These are phyloP conservation scores for Streptanthus diversifolius DNA, from an alignment of 345 rosid genomes.

Conservation along the genomic window DNA sequence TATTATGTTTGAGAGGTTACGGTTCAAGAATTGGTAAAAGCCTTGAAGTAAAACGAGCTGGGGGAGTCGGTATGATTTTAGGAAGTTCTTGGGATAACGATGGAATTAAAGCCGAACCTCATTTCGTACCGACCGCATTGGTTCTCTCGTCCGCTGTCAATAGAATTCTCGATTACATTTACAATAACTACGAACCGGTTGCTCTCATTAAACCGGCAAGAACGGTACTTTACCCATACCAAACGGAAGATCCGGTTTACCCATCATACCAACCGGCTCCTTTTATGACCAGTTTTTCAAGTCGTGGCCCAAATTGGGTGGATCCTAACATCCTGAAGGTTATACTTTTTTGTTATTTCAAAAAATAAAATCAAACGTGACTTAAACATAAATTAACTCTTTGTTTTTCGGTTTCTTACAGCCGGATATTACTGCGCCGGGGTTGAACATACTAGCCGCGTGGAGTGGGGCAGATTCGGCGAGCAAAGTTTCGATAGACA, in stretches of 20 bases:
- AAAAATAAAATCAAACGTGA: too few species aligned
- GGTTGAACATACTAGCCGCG: constrained; percentile 66
- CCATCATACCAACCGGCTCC: constrained; percentile 49
- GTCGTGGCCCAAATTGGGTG: constrained; percentile 55
- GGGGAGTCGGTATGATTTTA: constrained; percentile 61
- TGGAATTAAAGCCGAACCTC: constrained; percentile 35
- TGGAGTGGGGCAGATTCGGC: constrained; percentile 52
- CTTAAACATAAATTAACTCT: not conserved
- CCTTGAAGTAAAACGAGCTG: constrained; percentile 65
- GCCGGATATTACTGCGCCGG: constrained; percentile 81
- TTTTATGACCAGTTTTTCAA: constrained; percentile 48
- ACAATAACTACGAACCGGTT: constrained; percentile 39
- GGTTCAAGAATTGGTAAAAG: constrained; percentile 48
- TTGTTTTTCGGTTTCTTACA: not conserved
- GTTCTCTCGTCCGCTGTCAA: constrained; percentile 29
- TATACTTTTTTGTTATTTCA: too few species aligned
- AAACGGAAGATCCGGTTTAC: constrained; percentile 6
- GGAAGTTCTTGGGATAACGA: constrained; percentile 40
- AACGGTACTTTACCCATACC: constrained; percentile 35
- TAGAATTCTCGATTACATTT: constrained; percentile 49
- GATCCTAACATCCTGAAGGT: constrained; percentile 69
- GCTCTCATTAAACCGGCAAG: constrained; percentile 42
- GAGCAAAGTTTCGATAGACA: constrained; percentile 35
- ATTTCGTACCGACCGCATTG: constrained; percentile 56
- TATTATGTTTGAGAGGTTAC: constrained; percentile 56